Evolutionary conservation across 2,329 filamentous ascomycete genomes (phyloP), one percentile per base, ranked within the genome.

Genomic region (Sclerotiophoma versabilis): DNA sequence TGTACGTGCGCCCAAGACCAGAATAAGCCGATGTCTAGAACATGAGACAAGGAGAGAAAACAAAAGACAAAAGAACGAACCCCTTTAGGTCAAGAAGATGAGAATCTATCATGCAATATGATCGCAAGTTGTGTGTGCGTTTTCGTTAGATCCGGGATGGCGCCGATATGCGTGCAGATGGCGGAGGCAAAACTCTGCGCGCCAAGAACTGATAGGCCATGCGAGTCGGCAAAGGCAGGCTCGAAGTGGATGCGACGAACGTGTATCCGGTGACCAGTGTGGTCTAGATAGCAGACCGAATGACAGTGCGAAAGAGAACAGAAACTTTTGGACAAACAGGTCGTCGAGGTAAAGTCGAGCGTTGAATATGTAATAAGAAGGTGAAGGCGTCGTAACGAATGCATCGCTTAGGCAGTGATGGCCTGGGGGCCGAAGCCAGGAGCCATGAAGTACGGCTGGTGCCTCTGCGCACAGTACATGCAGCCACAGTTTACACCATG

Each of bases 21-120:
- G 62, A 62, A 61, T 56, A 68, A 58, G 45, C 68, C 62, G 54
- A 56, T 63, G 61, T 75, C 72, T 75, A 74, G 58, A 62, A 62
- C 63, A 66, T 55, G 57, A 64, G 65, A 66, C 59, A 59, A 61
- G 59, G 60, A 65, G 63, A 60, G 50, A 63, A 59, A 61, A 60
- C 51, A 54, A 49, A 59, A 58, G 54, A 60, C 51, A 54, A 49
- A 59, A 58, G 54, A 50, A 50, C 54, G 15, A 42, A 58, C 34
- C 36, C 45, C 60, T 34, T 44, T 39, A 22, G 33, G 39, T 33
- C 26, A 33, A 46, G 27, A 45, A 48, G 22, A 36, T 45, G 65
- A 59, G 72, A 74, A 67, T 75, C 72, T 75, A 75, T 73, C 67
- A 72, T 75, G 71, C 71, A 73, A 66, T 59, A 72, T 72, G 64